phyloP scores from a whole-genome alignment of 73 alveolate genomes.

The Symbiodinium pilosum region DNA sequence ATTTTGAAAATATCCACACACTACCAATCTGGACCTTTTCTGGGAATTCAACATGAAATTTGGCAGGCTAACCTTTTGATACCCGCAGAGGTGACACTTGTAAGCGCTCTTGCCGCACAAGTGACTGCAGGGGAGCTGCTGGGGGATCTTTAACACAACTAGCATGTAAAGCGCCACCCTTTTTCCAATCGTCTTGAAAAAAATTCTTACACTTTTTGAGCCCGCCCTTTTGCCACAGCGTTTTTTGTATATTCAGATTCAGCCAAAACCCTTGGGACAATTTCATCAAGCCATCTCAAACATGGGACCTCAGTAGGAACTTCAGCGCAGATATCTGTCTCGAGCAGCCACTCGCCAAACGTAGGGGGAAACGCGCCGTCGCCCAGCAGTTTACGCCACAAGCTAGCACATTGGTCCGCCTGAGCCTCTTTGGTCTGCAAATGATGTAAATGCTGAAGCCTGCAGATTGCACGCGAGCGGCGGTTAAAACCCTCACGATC shows the following conservation, averaged over 20 bases:
- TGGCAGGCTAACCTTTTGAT: neutral
- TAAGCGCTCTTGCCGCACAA: neutral
- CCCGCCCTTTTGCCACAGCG: neutral
- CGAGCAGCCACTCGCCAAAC: neutral
- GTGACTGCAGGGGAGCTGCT: neutral
- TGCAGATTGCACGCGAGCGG: neutral
- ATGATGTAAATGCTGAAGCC: neutral
- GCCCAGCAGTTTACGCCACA: neutral
- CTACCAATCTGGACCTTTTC: neutral
- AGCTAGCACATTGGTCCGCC: neutral
- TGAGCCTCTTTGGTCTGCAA: neutral
- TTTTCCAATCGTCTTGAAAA: neutral
- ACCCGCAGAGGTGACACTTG: neutral
- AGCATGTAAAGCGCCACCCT: neutral
- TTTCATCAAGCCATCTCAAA: neutral
- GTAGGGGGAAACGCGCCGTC: neutral
- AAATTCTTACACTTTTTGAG: neutral
- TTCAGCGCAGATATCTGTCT: neutral
- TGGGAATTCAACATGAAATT: neutral
- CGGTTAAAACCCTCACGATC: neutral
- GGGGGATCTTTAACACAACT: neutral
- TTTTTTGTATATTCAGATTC: neutral
- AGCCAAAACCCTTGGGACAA: neutral
- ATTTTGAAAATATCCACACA: neutral
- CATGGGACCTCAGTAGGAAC: neutral